Conservation (phyloP, 805 yeast species). For the Lipomyces mesembrius region DNA sequence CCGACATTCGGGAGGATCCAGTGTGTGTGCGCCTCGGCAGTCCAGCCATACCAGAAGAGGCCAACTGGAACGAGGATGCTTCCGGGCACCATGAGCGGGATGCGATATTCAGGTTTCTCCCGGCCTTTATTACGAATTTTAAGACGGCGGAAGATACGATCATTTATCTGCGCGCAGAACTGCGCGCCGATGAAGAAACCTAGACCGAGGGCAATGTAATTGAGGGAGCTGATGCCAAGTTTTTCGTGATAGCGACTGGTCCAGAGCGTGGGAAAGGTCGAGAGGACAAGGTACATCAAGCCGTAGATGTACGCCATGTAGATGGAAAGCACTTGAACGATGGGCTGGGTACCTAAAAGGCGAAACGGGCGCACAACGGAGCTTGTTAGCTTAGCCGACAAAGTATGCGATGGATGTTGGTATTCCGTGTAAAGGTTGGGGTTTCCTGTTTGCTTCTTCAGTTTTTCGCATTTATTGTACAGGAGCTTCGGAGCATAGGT, state of each 20-base stretch:
- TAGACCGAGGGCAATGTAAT: too few species aligned
- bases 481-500: slow-evolving; percentile 60
- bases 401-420: slow-evolving; percentile 52
- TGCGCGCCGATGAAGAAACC: too few species aligned
- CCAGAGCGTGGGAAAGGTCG: too few species aligned
- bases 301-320: slow-evolving; percentile 7
- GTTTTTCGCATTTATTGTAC: background rate
- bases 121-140: too few species aligned
- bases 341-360: slow-evolving; percentile 13
- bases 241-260: too few species aligned
- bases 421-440: too few species aligned
- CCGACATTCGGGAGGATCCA: slow-evolving; percentile 65
- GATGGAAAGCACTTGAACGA: slow-evolving; percentile 8
- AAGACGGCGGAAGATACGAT: too few species aligned
- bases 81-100: slow-evolving; percentile 55
- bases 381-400: slow-evolving; percentile 46
- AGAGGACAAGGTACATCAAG: background rate
- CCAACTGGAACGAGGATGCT: slow-evolving; percentile 53
- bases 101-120: slow-evolving; percentile 54
- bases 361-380: slow-evolving; percentile 8
- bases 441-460: too few species aligned
- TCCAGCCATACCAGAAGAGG: slow-evolving; percentile 59
- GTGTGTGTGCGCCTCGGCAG: slow-evolving; percentile 51
- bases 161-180: too few species aligned
- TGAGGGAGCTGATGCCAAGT: too few species aligned